These are phyloP conservation scores for Didymella pinodella DNA, from an alignment of 2,329 filamentous ascomycete species.

Conservation along the genomic window DNA sequence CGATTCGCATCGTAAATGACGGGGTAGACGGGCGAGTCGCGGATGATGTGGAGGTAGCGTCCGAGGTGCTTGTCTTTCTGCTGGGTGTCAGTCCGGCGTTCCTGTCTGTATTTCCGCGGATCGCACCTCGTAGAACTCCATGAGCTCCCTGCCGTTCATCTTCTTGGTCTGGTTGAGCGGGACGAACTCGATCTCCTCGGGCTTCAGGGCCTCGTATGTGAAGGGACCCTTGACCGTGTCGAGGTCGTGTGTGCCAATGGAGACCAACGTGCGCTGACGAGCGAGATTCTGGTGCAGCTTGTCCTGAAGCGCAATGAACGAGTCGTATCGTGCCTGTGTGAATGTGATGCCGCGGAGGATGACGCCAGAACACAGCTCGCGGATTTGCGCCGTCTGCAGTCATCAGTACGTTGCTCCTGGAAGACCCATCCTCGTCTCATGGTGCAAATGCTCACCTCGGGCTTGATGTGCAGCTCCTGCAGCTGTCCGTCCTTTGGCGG, in stretches of 20 bases:
- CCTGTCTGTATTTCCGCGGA: not conserved
- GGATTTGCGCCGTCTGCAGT: slow-evolving; percentile 73
- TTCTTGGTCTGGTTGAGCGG: slow-evolving; percentile 91
- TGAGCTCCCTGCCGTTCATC: slow-evolving; percentile 87
- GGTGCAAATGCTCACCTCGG: slow-evolving; percentile 58
- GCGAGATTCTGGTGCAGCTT: slow-evolving; percentile 98
- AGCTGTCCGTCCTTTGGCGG: slow-evolving; percentile 76
- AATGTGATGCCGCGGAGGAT: slow-evolving; percentile 92
- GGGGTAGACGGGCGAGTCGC: slow-evolving; percentile 91
- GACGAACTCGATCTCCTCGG: slow-evolving; percentile 89
- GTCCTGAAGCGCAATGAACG: slow-evolving; percentile 97
- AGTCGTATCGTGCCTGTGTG: slow-evolving; percentile 89
- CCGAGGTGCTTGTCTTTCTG: slow-evolving; percentile 90
- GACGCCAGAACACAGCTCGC: slow-evolving; percentile 87
- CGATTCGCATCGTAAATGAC: slow-evolving; percentile 92
- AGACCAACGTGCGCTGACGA: slow-evolving; percentile 89
- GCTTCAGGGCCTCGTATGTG: slow-evolving; percentile 90
- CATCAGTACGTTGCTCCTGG: slow-evolving; percentile 24
- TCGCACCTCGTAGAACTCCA: slow-evolving; percentile 83
- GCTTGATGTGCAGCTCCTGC: slow-evolving; percentile 80
- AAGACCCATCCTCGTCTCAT: too few relatives aligned
- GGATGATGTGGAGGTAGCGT: slow-evolving; percentile 91
- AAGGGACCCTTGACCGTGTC: slow-evolving; percentile 94
- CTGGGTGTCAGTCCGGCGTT: slow-evolving; percentile 27
- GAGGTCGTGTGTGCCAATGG: slow-evolving; percentile 95